A percentile compares a stretch with the other conserved stretches of the same genome.
Evolutionary conservation across 306 rosid species (phyloP).

Genomic region (Dryas alaskensis): DNA sequence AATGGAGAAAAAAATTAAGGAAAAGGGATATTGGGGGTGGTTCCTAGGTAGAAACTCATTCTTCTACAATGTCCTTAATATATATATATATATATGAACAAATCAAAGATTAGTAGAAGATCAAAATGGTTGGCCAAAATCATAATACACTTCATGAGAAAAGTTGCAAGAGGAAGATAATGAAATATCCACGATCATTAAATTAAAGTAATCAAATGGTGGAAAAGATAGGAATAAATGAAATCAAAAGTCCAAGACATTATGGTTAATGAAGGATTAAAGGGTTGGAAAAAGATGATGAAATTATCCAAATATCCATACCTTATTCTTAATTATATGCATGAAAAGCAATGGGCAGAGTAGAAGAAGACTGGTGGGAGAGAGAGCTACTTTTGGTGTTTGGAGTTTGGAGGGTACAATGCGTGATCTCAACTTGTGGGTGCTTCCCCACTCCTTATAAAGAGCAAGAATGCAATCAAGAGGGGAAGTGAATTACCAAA

Average conservation of each 20-base stretch:
- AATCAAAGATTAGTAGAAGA: neutral
- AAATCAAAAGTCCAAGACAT: neutral
- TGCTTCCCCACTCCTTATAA: constrained; percentile 38
- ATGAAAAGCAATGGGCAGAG: neutral
- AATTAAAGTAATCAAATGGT: neutral
- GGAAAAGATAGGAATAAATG: neutral
- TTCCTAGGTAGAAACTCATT: neutral
- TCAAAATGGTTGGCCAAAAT: neutral
- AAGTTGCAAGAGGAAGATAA: neutral
- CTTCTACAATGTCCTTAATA: neutral
- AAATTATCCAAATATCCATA: neutral
- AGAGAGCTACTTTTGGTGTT: neutral
- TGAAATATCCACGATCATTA: neutral
- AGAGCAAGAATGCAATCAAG: constrained; percentile 29
- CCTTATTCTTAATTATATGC: constrained; percentile 1
- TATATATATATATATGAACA: neutral
- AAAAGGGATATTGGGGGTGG: neutral
- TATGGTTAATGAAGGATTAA: neutral
- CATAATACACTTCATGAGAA: neutral
- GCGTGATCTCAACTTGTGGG: constrained; percentile 31
- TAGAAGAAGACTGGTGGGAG: neutral
- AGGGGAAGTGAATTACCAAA: constrained; percentile 30
- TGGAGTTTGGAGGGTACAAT: neutral
- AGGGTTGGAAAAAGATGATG: neutral
- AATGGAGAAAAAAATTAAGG: neutral